Evolutionary conservation across 352 stramenopile genomes (phyloP), one percentile per base, ranked within the genome.

Genomic region (Phytophthora pseudosyringae): DNA sequence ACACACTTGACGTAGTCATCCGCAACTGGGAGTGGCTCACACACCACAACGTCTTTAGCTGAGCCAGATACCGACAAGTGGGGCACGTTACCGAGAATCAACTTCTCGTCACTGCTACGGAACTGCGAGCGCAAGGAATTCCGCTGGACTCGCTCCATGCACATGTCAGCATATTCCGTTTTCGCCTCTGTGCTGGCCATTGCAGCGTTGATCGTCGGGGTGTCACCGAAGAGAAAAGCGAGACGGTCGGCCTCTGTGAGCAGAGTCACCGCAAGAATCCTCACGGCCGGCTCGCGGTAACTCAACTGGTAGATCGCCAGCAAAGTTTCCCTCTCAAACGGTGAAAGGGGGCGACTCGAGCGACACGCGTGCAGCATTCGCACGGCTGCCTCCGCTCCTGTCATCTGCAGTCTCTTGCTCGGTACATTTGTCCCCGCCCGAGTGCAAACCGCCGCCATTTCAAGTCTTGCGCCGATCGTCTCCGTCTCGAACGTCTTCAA

Each of bases 281-380:
- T 78, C 9, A 86, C 60, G 3, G 60, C 71, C n/a, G 76, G 76
- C 25, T 83, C 73, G 3, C 64, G 76, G 25, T 76, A 83, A 18
- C 65, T 59, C 39, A 84, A 71, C 9, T 40, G 35, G 25, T 53
- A 67, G 12, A 88, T 41, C 6, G 71, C 61, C 1, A 46, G 2
- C 4, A 88, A 45, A 15, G 64, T 32, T 0, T 60, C 44, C n/a
- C 31, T 69, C 25, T 86, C 76, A 12, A 31, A 35, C 2, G 13
- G 5, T 0, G 71, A 73, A 39, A 76, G 83, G 5, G 71, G 73
- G 8, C 71, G 61, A 44, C 63, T 75, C 0, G 69, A 73, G 13
- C 58, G 62, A 46, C 78, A 89, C 3, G 70, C 62, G 59, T 67
- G 70, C 15, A 89, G 45, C 26, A 79, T 41, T 44, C 80, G 60